These are phyloP conservation scores for Lomentospora prolificans DNA, from an alignment of 2,329 filamentous ascomycete genomes.

Conservation along the genomic window DNA sequence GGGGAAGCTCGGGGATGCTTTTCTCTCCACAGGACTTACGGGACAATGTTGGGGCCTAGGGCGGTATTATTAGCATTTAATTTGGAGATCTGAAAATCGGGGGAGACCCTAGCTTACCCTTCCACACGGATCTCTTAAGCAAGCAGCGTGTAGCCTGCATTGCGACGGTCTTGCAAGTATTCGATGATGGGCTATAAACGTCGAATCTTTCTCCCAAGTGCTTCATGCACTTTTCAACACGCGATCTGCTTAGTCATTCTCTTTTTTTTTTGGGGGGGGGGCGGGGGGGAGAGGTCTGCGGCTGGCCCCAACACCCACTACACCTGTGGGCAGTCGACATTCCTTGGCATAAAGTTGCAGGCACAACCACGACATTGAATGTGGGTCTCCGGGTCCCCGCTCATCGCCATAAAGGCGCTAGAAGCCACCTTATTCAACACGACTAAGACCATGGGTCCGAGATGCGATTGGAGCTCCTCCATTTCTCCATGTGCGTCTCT, in stretches of 20 bases:
- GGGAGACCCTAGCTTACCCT: constrained; percentile 45
- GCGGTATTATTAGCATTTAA: constrained; percentile 13
- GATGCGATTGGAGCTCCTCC: too few relatives aligned
- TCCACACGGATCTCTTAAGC: constrained; percentile 75
- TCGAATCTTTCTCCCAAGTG: background rate
- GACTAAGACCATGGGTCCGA: too few relatives aligned
- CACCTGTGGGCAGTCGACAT: background rate
- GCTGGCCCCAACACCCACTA: background rate
- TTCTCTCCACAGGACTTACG: constrained; percentile 27
- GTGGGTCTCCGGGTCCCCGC: too few relatives aligned
- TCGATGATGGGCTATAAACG: background rate
- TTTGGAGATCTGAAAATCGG: background rate
- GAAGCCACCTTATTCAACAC: too few relatives aligned
- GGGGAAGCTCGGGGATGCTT: constrained; percentile 1
- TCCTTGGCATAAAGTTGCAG: background rate
- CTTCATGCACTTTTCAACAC: constrained; percentile 3
- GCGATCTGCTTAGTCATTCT: background rate
- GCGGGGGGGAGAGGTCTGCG: too few relatives aligned
- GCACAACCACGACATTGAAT: too few relatives aligned
- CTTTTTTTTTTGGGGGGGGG: too few relatives aligned
- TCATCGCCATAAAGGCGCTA: too few relatives aligned
- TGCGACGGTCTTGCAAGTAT: background rate
- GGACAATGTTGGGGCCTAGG: constrained; percentile 42
- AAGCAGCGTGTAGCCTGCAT: constrained; percentile 44
- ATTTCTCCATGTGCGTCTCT: background rate